Evolutionary conservation across 805 yeast species (phyloP), one percentile per base, ranked within the genome.

Genomic region (Myxozyma sirexii): DNA sequence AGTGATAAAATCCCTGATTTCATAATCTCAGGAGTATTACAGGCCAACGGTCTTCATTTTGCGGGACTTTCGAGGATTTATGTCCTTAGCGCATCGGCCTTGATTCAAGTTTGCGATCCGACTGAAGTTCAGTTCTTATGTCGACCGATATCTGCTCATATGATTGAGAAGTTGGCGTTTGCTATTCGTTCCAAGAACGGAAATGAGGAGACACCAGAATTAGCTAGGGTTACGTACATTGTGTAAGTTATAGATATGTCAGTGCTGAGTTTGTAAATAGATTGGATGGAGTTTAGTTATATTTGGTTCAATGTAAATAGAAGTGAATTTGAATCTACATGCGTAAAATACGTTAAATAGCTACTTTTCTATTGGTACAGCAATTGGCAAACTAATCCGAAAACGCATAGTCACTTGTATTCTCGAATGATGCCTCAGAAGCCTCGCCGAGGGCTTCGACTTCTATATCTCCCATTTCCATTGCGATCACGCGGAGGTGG

Each of bases 11-110:
- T 38, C 3, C 66, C 66, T 1, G 62, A 62, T 47, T 39, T 48
- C 15, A n/a, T 65, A 17, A 41, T 65, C 19, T 24, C 62, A 13
- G 47, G 48, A 17, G 41, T 47, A 17, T 29, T 37, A 2, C 64
- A 61, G 15, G 44, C 60, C 6, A 29, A 37, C 7, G 68, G 68
- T 12, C 42, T 65, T 12, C 46, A 63, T 41, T 55, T 65, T 8
- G 56, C 64, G 5, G 62, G 57, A 6, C 54, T 65, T 23, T 31
- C 56, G 13, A 37, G 65, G 24, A 42, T 65, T 2, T 65, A 54
- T 19, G 52, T 65, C 17, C 42, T 65, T n/a, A 62, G 63, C 23
- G 21, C 42, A 3, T 15, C 41, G 7, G 44, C 57, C 4, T 24
- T 56, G 29, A 29, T 44, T 12, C 42, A 58, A 17, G 26, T 57